These are phyloP conservation scores for Protomyces gravidus DNA, from an alignment of 1,139 yeast species.

Conservation along the genomic window DNA sequence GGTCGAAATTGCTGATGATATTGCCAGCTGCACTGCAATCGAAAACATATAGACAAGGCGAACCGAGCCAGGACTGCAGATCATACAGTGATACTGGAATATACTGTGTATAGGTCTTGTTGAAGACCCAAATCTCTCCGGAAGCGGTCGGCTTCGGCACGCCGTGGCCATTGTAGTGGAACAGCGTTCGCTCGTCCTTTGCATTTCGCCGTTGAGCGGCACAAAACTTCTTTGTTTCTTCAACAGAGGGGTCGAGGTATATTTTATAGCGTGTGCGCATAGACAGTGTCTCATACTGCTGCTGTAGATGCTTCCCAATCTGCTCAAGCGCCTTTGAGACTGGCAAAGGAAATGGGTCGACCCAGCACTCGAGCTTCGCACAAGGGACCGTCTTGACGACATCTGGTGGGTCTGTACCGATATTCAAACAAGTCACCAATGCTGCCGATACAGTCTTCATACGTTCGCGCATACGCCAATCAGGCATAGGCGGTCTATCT, in stretches of 20 bases:
- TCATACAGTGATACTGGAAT: slow-evolving; percentile 93
- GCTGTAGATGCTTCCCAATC: slow-evolving; percentile 80
- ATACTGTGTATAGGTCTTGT: slow-evolving; percentile 93
- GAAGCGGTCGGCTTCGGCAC: slow-evolving; percentile 96
- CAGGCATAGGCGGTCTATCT: slow-evolving; percentile 43
- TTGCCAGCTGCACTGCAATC: slow-evolving; percentile 96
- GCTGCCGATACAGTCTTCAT: slow-evolving; percentile 96
- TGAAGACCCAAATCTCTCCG: slow-evolving; percentile 99
- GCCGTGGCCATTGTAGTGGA: slow-evolving; percentile 97
- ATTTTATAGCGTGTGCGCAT: slow-evolving; percentile 86
- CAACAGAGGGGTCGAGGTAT: slow-evolving; percentile 89
- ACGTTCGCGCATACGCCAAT: slow-evolving; percentile 91
- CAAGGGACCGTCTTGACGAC: slow-evolving; percentile 90
- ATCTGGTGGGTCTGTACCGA: slow-evolving; percentile 98
- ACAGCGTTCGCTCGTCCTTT: slow-evolving; percentile 75
- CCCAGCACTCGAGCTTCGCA: slow-evolving; percentile 89
- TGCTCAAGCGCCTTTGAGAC: slow-evolving; percentile 90
- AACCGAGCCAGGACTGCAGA: slow-evolving; percentile 94
- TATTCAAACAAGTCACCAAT: slow-evolving; percentile 76
- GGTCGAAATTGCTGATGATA: slow-evolving; percentile 81
- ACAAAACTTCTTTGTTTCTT: slow-evolving; percentile 89
- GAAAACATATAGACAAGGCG: slow-evolving; percentile 91
- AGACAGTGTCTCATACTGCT: slow-evolving; percentile 84
- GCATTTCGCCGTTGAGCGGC: slow-evolving; percentile 84
- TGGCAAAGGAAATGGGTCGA: slow-evolving; percentile 76